These are phyloP conservation scores for Heterobasidion occidentale DNA, from an alignment of 1,284 basidiomycete species.

Conservation along the genomic window DNA sequence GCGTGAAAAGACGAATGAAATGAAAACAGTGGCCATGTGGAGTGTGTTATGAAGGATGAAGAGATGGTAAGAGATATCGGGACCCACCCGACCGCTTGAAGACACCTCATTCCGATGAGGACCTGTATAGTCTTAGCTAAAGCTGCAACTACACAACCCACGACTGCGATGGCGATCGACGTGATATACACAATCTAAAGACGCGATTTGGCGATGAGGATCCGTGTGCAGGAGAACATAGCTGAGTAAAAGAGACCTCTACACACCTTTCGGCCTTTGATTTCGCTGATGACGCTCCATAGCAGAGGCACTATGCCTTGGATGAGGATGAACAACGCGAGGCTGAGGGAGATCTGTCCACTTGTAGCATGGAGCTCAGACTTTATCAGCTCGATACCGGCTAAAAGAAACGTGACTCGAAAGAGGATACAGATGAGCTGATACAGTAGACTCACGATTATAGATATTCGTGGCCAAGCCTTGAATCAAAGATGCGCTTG, in stretches of 20 bases:
- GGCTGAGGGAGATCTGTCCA: constrained; percentile 62
- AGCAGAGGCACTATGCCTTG: constrained; percentile 64
- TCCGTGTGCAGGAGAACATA: background rate
- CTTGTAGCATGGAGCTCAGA: constrained; percentile 56
- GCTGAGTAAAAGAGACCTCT: too few species aligned
- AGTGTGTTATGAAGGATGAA: background rate
- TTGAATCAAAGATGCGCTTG: background rate
- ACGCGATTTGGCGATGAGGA: constrained; percentile 1
- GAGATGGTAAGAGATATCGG: background rate
- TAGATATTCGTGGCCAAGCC: background rate
- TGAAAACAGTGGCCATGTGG: background rate
- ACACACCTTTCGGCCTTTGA: constrained; percentile 72
- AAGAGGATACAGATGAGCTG: background rate
- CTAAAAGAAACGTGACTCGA: constrained; percentile 21
- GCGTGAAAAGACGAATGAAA: background rate
- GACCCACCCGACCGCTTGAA: constrained; percentile 59
- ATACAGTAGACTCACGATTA: background rate
- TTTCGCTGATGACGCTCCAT: constrained; percentile 71
- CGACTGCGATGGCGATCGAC: constrained; percentile 51
- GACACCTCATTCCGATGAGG: constrained; percentile 66
- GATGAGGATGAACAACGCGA: constrained; percentile 76
- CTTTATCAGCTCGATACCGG: constrained; percentile 63
- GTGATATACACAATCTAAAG: constrained; percentile 56
- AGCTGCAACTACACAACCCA: constrained; percentile 61
- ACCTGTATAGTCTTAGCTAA: constrained; percentile 57